A percentile compares a stretch with the other conserved stretches of the same genome.
Evolutionary conservation across 148 eudicot genomes (phyloP).

Genomic region (Diospyros kaki): DNA sequence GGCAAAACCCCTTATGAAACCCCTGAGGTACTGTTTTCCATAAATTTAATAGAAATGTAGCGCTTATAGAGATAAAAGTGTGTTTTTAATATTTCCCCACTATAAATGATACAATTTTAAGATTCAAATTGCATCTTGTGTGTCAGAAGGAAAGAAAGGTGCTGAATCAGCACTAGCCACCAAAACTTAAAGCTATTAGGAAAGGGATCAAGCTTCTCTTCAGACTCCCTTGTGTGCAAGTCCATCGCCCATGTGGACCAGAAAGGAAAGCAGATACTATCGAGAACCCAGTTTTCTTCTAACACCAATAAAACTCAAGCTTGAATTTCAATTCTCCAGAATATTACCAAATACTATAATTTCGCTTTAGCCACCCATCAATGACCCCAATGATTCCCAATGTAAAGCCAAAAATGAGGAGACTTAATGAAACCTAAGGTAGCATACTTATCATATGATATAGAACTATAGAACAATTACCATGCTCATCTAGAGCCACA

Average conservation of each 20-base stretch:
- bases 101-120: background rate
- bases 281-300: background rate
- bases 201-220: no score
- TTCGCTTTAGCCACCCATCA: background rate
- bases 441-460: slow-evolving; percentile 2
- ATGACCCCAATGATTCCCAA: background rate
- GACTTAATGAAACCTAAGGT: no score
- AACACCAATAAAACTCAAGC: background rate
- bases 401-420: background rate
- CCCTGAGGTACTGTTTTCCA: slow-evolving; percentile 2
- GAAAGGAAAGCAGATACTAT: no score
- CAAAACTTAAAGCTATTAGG: no score
- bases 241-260: no score
- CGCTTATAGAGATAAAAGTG: background rate
- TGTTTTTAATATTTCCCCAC: background rate
- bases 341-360: background rate
- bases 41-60: background rate
- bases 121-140: no score
- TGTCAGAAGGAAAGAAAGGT: no score
- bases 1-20: background rate
- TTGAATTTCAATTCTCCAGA: background rate
- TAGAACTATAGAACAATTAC: slow-evolving; percentile 34
- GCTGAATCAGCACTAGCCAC: no score
- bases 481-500: slow-evolving; percentile 84
- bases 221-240: no score